Percentiles rank a stretch among this genome's conserved stretches.
These are phyloP conservation scores for Rhododendron griersonianum DNA, from an alignment of 148 eudicot genomes.

Conservation along the genomic window DNA sequence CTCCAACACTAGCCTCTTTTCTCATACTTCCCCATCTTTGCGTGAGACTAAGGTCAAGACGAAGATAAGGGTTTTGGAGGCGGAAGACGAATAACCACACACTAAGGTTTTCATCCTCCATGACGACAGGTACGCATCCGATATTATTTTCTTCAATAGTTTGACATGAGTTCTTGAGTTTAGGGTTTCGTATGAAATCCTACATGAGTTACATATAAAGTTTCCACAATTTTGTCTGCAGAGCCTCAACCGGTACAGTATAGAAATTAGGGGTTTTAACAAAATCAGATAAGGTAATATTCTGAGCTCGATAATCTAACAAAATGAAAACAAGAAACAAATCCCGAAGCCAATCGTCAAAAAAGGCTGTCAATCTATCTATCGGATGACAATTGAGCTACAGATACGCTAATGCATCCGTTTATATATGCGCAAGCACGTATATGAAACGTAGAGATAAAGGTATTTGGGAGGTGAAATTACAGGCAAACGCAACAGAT, in stretches of 20 bases:
- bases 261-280: not conserved
- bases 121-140: too few species aligned
- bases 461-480: constrained; percentile 3
- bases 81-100: too few species aligned
- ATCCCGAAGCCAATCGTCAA: not conserved
- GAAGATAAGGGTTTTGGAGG: too few species aligned
- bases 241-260: not conserved
- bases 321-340: not conserved
- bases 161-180: too few species aligned
- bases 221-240: not conserved
- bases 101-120: too few species aligned
- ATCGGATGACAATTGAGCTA: not conserved
- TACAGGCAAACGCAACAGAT: constrained; percentile 72
- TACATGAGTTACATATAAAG: too few species aligned
- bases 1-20: too few species aligned
- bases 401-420: not conserved
- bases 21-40: too few species aligned
- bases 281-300: not conserved
- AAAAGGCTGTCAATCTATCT: not conserved
- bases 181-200: too few species aligned
- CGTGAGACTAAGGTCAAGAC: too few species aligned
- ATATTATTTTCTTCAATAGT: too few species aligned
- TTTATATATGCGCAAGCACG: not conserved
- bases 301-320: not conserved
- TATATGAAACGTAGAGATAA: not conserved